phyloP scores from a whole-genome alignment of 31 red algal species.

The Porphyra umbilicalis region DNA sequence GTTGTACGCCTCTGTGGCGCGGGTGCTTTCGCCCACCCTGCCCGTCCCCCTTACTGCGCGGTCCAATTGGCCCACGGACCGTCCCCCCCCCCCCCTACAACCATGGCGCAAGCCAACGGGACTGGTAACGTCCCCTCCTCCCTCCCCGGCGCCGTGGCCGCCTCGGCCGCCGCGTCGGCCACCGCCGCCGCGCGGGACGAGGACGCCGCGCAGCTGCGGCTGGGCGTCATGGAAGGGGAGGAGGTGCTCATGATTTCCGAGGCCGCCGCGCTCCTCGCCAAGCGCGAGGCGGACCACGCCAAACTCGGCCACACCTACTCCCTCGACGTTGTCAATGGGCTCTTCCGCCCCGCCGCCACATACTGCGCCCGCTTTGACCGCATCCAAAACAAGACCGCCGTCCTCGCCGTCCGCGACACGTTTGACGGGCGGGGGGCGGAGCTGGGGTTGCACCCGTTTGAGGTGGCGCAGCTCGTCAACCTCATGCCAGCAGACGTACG shows the following conservation, averaged over 20 bases:
- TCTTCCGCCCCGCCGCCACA: conserved; percentile 23
- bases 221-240: conserved; percentile 27
- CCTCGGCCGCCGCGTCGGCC: background rate
- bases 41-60: too few relatives aligned
- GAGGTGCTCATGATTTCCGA: conserved; percentile 45
- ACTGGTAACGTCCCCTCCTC: background rate
- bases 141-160: background rate
- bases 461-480: conserved; percentile 61
- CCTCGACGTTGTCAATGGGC: conserved; percentile 19
- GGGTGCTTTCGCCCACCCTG: too few relatives aligned
- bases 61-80: too few relatives aligned
- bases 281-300: background rate
- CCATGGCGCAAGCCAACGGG: background rate
- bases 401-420: conserved; percentile 53
- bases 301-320: conserved; percentile 8
- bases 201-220: conserved; percentile 40
- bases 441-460: conserved; percentile 47
- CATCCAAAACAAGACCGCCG: conserved; percentile 38
- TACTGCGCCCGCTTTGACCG: conserved; percentile 54
- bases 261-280: conserved; percentile 32
- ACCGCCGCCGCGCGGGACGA: conserved; percentile 19
- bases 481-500: conserved; percentile 27
- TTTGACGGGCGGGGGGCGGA: conserved; percentile 24
- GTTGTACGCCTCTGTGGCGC: too few relatives aligned
- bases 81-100: too few relatives aligned